These are phyloP conservation scores for Candida nitratophila DNA, from an alignment of 805 yeast species.

Conservation along the genomic window DNA sequence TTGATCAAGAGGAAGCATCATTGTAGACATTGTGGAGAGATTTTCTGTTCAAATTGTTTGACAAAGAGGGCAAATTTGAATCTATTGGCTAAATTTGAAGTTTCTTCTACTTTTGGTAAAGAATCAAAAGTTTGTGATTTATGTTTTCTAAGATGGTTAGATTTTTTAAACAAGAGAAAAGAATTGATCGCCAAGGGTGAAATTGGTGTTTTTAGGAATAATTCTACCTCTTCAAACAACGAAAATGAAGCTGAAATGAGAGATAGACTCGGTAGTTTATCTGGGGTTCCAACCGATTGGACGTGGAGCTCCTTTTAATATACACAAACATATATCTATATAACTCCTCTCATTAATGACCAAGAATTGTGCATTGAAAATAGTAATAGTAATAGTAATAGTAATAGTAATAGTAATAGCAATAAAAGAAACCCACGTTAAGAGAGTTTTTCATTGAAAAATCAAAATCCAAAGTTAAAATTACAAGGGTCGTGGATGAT, in stretches of 20 bases:
- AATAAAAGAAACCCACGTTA: too few relatives aligned
- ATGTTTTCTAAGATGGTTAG: slow-evolving; percentile 19
- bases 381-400: too few relatives aligned
- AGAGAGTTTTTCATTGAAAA: too few relatives aligned
- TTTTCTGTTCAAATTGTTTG: slow-evolving; percentile 32
- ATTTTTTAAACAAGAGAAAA: slow-evolving; percentile 15
- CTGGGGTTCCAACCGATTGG: slow-evolving; percentile 37
- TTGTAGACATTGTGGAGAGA: slow-evolving; percentile 45
- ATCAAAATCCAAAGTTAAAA: too few relatives aligned
- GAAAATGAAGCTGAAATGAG: background rate
- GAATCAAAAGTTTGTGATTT: slow-evolving; percentile 21
- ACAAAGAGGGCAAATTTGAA: slow-evolving; percentile 24
- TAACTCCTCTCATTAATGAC: too few relatives aligned
- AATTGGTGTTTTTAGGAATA: slow-evolving; percentile 7
- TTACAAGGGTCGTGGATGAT: too few relatives aligned
- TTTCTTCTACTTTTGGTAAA: slow-evolving; percentile 13
- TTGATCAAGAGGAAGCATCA: slow-evolving; percentile 36
- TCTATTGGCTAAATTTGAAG: slow-evolving; percentile 28
- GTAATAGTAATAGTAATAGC: too few relatives aligned
- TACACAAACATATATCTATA: too few relatives aligned
- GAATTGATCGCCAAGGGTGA: slow-evolving; percentile 6
- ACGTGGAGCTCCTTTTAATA: slow-evolving; percentile 41
- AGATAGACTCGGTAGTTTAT: slow-evolving; percentile 7
- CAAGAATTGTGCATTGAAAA: too few relatives aligned
- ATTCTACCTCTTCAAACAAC: background rate